Percentiles rank a stretch among this genome's conserved stretches.
Evolutionary conservation across 2,329 filamentous ascomycete species (phyloP).

Genomic region (Fusarium incarnatum): DNA sequence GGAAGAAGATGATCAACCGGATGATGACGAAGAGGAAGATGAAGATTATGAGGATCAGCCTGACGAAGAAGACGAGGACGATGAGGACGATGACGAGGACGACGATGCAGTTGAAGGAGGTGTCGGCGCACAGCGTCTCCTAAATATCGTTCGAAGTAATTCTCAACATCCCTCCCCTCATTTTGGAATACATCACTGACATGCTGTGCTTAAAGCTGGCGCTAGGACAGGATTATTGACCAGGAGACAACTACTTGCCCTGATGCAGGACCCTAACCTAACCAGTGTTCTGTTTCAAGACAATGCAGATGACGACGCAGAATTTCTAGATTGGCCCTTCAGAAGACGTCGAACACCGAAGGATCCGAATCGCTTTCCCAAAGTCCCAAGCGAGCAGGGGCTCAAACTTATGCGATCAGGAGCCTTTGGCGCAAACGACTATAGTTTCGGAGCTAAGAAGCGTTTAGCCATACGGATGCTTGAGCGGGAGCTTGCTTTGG

Average conservation of each 20-base stretch:
- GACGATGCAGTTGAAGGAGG: slow-evolving; percentile 44
- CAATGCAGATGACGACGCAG: slow-evolving; percentile 54
- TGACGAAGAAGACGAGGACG: slow-evolving; percentile 41
- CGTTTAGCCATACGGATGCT: slow-evolving; percentile 78
- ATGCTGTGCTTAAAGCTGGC: slow-evolving; percentile 34
- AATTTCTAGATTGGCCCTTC: slow-evolving; percentile 56
- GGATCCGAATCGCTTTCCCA: slow-evolving; percentile 77
- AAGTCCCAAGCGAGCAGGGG: slow-evolving; percentile 83
- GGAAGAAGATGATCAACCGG: slow-evolving; percentile 50
- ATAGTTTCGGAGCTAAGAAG: slow-evolving; percentile 64
- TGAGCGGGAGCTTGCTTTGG: slow-evolving; percentile 83
- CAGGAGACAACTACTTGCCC: slow-evolving; percentile 54
- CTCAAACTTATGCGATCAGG: slow-evolving; percentile 84
- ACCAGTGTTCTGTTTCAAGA: slow-evolving; percentile 53
- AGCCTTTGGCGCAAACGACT: slow-evolving; percentile 77
- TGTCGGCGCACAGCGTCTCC: slow-evolving; percentile 47
- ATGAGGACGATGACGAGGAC: slow-evolving; percentile 42
- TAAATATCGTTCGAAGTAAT: slow-evolving; percentile 50
- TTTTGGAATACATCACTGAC: slow-evolving; percentile 12
- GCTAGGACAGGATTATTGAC: slow-evolving; percentile 50
- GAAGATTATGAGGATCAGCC: slow-evolving; percentile 49
- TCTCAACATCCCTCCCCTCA: background rate
- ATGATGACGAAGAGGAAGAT: slow-evolving; percentile 45
- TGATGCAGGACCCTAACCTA: slow-evolving; percentile 55
- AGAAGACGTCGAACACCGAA: slow-evolving; percentile 56